Evolutionary conservation across 805 yeast species (phyloP), one percentile per base, ranked within the genome.

Genomic region (Metschnikowia chrysomelidarum): DNA sequence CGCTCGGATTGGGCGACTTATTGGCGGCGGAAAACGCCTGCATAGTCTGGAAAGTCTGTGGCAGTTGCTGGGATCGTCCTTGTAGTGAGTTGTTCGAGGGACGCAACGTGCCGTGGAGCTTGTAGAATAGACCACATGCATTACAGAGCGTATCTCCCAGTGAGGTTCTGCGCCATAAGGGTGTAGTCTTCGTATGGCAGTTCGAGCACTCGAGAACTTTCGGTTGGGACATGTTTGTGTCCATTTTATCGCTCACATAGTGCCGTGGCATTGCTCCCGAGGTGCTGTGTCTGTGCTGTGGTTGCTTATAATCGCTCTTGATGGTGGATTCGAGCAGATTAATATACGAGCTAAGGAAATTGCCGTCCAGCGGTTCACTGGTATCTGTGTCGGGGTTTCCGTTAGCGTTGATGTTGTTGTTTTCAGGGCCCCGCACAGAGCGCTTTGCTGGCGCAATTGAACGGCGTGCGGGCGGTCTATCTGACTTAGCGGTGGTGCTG

Each of bases 71-170:
- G 9, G 21, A 9, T 23, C 32, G 38, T 10, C 32, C 23, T n/a
- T n/a, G 29, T 14, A 18, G 19, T 9, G 34, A 25, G 38, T 51
- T 47, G 43, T 54, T 60, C 24, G 67, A 50, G 3, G 73, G 73
- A 14, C 73, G 53, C 47, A 67, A 59, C 4, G 66, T 67, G 5
- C 73, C 73, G 39, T 68, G 73, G 22, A 68, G 50, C 44, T 68
- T 68, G 44, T 64, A 66, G 42, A 67, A 68, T 24, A 68, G 56
- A 6, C 73, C 73, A 41, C 73, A 68, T 1, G 73, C 73, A 44
- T 68, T 68, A 42, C 73, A 68, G 19, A 68, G 52, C 27, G 67
- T 55, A 32, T 64, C 70, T 5, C 73, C 73, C 27, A 58, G 56
- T 43, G 57, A 60, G 8, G 70, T 55, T 39, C 62, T 66, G 25